Evolutionary conservation across 129 eudicot genomes (phyloP), one percentile per base, ranked within the genome.

Genomic region (Arctium lappa): DNA sequence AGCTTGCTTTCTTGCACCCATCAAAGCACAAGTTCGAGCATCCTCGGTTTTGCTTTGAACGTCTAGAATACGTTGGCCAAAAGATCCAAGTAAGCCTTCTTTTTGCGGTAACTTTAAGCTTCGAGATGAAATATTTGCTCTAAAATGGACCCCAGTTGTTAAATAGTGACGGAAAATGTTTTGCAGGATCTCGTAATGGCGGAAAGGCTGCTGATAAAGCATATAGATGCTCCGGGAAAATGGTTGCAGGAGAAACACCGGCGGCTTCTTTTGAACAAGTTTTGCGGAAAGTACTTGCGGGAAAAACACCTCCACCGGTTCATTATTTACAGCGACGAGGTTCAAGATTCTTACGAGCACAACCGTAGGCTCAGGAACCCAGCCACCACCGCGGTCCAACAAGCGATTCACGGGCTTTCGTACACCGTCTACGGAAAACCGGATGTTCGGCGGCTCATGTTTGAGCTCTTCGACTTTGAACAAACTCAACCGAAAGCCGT

Each of bases 181-280:
- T 0, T 77, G 81, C 87, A 96, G 99, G 99, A 96, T 89, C 98
- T 96, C 89, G 99, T 96, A 85, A 88, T 96, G 98, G 99, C 99
- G 0, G 99, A 96, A 86, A 93, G 95, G 90, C 82, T 96, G 86
- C 94, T 93, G 15, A 93, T 96, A 97, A 96, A 96, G 90, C 99
- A 96, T 79, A 79, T 96, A 37, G 99, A 96, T 81, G 99, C 99
- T 10, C 99, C 99, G 0, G 99, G 99, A 70, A 91, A 73, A 77
- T 96, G 96, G 97, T 70, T 96, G 39, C 94, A 93, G 74, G 98
- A 91, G 79, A 93, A 72, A 71, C 99, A 96, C 86, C 82, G 98
- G 1, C 91, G 92, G 12, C 75, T 91, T 69, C 91, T 96, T 31
- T 84, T 96, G 91, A 96, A 96, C 92, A 96, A 96, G 84, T 96